Evolutionary conservation across 2,329 filamentous ascomycete species (phyloP), one percentile per base, ranked within the genome.

Genomic region (Delphinella strobiligena): DNA sequence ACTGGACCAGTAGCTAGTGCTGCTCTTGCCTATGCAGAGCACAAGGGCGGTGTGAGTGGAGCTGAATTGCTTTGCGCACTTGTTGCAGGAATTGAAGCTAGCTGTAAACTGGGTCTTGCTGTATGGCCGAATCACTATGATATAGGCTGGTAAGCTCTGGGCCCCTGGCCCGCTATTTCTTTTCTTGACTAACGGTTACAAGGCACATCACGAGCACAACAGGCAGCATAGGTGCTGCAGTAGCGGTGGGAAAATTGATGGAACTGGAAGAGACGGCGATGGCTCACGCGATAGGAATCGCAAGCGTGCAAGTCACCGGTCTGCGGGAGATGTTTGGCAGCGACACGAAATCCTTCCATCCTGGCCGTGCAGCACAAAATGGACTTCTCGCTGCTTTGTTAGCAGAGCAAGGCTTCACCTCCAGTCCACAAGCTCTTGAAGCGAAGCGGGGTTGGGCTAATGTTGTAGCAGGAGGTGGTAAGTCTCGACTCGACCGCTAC

Each of bases 61-160:
- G 40, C 56, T 8, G 64, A 71, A 2, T 66, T 75, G 41, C 50
- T 74, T n/a, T 61, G 62, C 1, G 70, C 70, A 0, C 59, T 75
- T 11, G 60, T 69, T 1, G 65, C 63, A 0, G 71, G 70, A 9
- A 63, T 74, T 31, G 71, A 74, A 52, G 61, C 64, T 0, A 64
- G 68, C 45, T 72, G 69, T 47, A 71, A 72, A 51, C 50, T 70
- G 4, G 70, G 70, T 0, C 49, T 72, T 17, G 61, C 65, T 0
- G 69, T 75, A 10, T 73, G 62, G 58, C 70, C 70, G 0, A 57
- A 66, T 31, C 70, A 74, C 51, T 74, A 75, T 50, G 66, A 72
- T 51, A 56, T 69, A 4, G 71, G 71, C 12, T 75, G 71, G 69
- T 30, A 30, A 9, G 27, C n/a, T n/a, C n/a, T n/a, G n/a, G n/a